Evolutionary conservation across 305 asterid species (phyloP), one percentile per base, ranked within the genome.

Genomic region (Fraxinus ornus): DNA sequence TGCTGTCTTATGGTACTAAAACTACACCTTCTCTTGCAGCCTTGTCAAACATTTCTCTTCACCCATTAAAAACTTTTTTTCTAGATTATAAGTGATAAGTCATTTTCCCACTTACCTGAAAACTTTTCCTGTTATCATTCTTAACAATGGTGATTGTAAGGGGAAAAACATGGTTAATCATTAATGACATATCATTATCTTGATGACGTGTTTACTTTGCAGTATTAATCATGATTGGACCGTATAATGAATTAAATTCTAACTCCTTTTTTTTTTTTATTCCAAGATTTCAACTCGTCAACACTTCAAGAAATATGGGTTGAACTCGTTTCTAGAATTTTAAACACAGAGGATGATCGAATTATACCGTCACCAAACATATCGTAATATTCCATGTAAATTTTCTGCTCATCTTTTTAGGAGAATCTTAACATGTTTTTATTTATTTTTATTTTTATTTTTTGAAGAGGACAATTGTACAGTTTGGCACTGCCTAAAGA

Each of bases 61-160:
- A 47, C 41, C 72, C 68, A 80, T 70, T 60, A 81, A 77, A 73
- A 39, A 77, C 74, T 24, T 22, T 30, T 73, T 15, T 60, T 44
- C 78, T 78, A 79, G 26, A 41, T 79, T 55, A 64, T 30, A 47
- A 77, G 88, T 87, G 85, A 30, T 80, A 47, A 77, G 88, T 87
- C 86, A 30, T 80, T 82, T 79, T 84, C 52, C 33, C 74, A 37
- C 87, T 57, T 80, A 73, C 74, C 78, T 30, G 79, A 35, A 24
- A 7, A 8, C 76, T 66, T 74, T 80, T 78, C 62, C 86, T 84
- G 80, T 47, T 79, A 22, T 19, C 79, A 41, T 0, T 19, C 52
- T 10, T 41, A 9, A 33, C 47, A 81, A 73, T 70, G 78, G 76
- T 80, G 72, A 75, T 57, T 19, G 68, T 36, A 49, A 55, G 17